Evolutionary conservation across 2,329 filamentous ascomycete genomes (phyloP).

Genomic region (Epichloe gansuensis): DNA sequence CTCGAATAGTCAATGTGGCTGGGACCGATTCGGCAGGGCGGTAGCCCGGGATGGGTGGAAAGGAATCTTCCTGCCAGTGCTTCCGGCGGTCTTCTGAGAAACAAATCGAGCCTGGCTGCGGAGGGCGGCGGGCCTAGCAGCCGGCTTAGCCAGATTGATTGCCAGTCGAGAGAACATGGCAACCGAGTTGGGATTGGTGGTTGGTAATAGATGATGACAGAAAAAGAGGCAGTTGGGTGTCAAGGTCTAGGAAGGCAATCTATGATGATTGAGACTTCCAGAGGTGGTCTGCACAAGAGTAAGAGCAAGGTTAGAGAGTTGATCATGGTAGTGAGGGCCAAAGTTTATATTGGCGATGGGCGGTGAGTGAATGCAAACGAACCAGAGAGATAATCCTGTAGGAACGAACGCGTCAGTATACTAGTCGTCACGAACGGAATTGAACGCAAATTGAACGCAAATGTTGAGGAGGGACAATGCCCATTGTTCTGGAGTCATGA

Average conservation of each 20-base stretch:
- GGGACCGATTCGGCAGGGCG: conserved; percentile 41
- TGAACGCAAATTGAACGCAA: background rate
- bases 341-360: conserved; percentile 12
- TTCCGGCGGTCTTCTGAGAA: conserved; percentile 39
- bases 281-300: conserved; percentile 24
- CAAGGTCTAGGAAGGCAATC: conserved; percentile 4
- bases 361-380: conserved; percentile 29
- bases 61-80: conserved; percentile 58
- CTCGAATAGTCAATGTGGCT: conserved; percentile 91
- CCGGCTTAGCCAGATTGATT: conserved; percentile 39
- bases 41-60: conserved; percentile 44
- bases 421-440: background rate
- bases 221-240: background rate
- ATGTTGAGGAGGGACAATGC: background rate
- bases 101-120: conserved; percentile 26
- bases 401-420: conserved; percentile 29
- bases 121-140: conserved; percentile 31
- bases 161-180: conserved; percentile 51
- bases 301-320: background rate
- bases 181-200: conserved; percentile 9
- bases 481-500: background rate
- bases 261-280: conserved; percentile 28
- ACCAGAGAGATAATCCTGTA: conserved; percentile 68
- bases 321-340: conserved; percentile 15
- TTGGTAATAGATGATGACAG: background rate